These are phyloP conservation scores for Diaporthe helianthi DNA, from an alignment of 2,329 filamentous ascomycete genomes.

Conservation along the genomic window DNA sequence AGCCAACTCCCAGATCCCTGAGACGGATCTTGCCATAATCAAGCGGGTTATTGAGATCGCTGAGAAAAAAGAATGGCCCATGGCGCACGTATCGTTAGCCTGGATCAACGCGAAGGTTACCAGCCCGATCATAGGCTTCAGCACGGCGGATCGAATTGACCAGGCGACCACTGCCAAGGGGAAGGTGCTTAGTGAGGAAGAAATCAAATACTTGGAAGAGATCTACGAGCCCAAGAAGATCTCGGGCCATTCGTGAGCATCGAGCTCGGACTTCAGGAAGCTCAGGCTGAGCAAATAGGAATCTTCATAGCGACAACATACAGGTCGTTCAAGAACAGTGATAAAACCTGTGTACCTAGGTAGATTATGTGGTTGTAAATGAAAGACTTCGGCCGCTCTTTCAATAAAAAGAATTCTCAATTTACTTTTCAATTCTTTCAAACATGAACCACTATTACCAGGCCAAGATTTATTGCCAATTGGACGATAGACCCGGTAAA, in stretches of 20 bases:
- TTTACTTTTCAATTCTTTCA: too few relatives aligned
- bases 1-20: slow-evolving; percentile 43
- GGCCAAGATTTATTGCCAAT: too few relatives aligned
- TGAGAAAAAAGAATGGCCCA: slow-evolving; percentile 50
- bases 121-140: slow-evolving; percentile 68
- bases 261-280: too few relatives aligned
- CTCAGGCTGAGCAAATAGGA: too few relatives aligned
- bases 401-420: too few relatives aligned
- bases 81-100: slow-evolving; percentile 69
- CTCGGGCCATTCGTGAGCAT: slow-evolving; percentile 42
- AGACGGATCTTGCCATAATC: slow-evolving; percentile 44
- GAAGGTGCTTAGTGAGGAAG: slow-evolving; percentile 61
- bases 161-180: slow-evolving; percentile 60
- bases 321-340: background rate
- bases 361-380: background rate
- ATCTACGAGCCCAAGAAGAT: slow-evolving; percentile 63
- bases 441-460: too few relatives aligned
- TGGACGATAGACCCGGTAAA: too few relatives aligned
- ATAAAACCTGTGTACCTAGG: too few relatives aligned
- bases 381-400: background rate
- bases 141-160: slow-evolving; percentile 64
- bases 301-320: background rate
- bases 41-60: slow-evolving; percentile 41
- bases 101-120: slow-evolving; percentile 64
- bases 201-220: slow-evolving; percentile 68